Conservation (phyloP, 1,284 basidiomycete species). For the Mrakiaceae sp. region DNA sequence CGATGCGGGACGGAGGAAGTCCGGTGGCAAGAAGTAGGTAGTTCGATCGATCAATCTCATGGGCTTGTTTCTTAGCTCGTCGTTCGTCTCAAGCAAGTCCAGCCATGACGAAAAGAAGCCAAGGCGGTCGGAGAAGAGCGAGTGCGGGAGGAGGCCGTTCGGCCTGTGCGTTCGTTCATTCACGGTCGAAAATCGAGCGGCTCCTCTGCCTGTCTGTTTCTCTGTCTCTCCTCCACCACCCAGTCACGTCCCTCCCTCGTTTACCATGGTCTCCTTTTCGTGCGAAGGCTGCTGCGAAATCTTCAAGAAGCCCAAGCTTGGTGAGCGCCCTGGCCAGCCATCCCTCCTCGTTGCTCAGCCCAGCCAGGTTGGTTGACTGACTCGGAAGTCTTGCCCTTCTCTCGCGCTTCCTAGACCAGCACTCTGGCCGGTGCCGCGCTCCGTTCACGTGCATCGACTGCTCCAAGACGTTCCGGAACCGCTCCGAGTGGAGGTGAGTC, state of each 20-base stretch:
- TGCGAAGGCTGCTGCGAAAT: constrained; percentile 38
- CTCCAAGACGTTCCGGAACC: constrained; percentile 56
- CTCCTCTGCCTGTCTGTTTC: too few relatives aligned
- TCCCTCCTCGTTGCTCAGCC: constrained; percentile 38
- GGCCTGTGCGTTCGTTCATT: too few relatives aligned
- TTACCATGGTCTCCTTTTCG: not conserved
- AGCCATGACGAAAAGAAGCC: constrained; percentile 20
- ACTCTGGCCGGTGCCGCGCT: constrained; percentile 37
- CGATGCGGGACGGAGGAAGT: too few relatives aligned
- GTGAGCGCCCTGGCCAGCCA: constrained; percentile 37
- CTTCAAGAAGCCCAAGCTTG: constrained; percentile 82
- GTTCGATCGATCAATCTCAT: not conserved
- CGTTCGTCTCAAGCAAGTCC: constrained; percentile 12
- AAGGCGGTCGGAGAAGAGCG: not conserved
- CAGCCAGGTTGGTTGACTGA: not conserved
- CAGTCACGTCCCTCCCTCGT: not conserved
- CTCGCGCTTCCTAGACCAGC: constrained; percentile 32
- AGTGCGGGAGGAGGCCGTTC: too few relatives aligned
- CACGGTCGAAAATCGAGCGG: too few relatives aligned
- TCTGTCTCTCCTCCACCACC: not conserved
- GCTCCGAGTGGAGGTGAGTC: constrained; percentile 54
- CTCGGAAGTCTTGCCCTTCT: not conserved
- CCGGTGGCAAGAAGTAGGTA: constrained; percentile 36
- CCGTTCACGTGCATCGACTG: constrained; percentile 83
- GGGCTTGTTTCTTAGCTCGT: not conserved